Evolutionary conservation across 148 eudicot species (phyloP).

Genomic region (Tetragonia tetragonoides): DNA sequence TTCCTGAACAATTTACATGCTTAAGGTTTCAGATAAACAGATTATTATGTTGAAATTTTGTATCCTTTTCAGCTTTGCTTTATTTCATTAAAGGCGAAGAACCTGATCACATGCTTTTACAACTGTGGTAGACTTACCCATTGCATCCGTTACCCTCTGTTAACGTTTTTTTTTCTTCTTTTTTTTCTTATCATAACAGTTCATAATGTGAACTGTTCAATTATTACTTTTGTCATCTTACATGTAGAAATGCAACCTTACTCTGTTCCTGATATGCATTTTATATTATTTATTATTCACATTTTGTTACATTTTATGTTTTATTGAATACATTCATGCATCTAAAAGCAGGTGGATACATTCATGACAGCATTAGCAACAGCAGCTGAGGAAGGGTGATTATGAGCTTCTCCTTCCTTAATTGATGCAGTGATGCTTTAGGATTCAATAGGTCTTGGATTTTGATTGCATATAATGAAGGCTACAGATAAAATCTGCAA

Average conservation of each 20-base stretch:
- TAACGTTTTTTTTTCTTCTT: too few relatives aligned
- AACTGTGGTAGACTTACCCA: not conserved
- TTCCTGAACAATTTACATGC: not conserved
- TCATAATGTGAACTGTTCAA: not conserved
- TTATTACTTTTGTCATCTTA: not conserved
- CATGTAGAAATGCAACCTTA: constrained; percentile 2
- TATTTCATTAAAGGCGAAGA: not conserved
- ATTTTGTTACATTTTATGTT: not conserved
- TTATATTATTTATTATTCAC: not conserved
- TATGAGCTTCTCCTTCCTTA: not conserved
- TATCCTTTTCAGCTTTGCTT: not conserved
- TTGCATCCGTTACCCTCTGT: not conserved
- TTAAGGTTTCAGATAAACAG: not conserved
- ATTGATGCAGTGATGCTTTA: not conserved
- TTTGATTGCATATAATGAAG: not conserved
- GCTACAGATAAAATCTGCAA: not conserved
- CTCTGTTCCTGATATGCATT: not conserved
- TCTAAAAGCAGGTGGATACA: constrained; percentile 67
- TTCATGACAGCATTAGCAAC: constrained; percentile 71
- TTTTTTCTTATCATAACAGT: not conserved
- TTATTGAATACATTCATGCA: not conserved
- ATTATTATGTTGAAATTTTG: not conserved
- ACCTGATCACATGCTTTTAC: not conserved
- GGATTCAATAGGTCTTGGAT: not conserved
- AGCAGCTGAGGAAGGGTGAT: constrained; percentile 77